phyloP scores from a whole-genome alignment of 1,139 yeast species.

The Hansenula sp. region DNA sequence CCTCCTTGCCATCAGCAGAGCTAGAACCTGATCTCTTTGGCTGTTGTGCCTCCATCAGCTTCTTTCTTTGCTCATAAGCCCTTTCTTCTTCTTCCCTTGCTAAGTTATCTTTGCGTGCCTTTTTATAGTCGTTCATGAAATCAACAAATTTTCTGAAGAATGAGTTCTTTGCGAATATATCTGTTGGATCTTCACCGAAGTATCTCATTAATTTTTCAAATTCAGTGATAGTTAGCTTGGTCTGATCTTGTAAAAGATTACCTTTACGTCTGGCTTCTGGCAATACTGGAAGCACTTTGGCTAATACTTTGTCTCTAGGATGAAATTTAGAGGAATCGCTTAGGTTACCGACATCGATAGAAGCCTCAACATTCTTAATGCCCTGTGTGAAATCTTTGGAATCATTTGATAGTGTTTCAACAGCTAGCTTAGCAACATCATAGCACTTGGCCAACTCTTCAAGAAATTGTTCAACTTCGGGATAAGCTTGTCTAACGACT shows the following conservation, averaged over 20 bases:
- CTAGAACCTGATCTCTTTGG: constrained; percentile 23
- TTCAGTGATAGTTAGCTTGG: constrained; percentile 58
- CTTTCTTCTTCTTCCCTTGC: constrained; percentile 68
- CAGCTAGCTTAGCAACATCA: constrained; percentile 60
- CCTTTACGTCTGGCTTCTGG: constrained; percentile 69
- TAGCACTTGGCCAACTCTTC: constrained; percentile 57
- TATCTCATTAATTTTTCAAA: constrained; percentile 68
- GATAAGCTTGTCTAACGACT: constrained; percentile 63
- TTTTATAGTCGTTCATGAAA: constrained; percentile 63
- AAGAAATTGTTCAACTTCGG: constrained; percentile 56
- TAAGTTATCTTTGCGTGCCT: constrained; percentile 60
- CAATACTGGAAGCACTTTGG: constrained; percentile 57
- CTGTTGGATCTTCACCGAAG: constrained; percentile 76
- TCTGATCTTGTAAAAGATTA: constrained; percentile 60
- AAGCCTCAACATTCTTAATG: constrained; percentile 65
- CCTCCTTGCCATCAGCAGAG: constrained; percentile 13
- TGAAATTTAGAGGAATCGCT: constrained; percentile 75
- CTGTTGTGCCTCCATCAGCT: constrained; percentile 41
- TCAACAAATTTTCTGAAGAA: constrained; percentile 65
- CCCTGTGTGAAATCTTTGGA: constrained; percentile 54
- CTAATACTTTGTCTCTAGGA: constrained; percentile 63
- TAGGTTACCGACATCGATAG: constrained; percentile 71
- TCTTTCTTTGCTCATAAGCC: constrained; percentile 63
- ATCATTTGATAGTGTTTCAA: constrained; percentile 63
- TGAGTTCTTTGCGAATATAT: constrained; percentile 61